A percentile compares a stretch with the other conserved stretches of the same genome.
Evolutionary conservation across 1,284 basidiomycete species (phyloP).

Genomic region (Entoloma clypeatum): DNA sequence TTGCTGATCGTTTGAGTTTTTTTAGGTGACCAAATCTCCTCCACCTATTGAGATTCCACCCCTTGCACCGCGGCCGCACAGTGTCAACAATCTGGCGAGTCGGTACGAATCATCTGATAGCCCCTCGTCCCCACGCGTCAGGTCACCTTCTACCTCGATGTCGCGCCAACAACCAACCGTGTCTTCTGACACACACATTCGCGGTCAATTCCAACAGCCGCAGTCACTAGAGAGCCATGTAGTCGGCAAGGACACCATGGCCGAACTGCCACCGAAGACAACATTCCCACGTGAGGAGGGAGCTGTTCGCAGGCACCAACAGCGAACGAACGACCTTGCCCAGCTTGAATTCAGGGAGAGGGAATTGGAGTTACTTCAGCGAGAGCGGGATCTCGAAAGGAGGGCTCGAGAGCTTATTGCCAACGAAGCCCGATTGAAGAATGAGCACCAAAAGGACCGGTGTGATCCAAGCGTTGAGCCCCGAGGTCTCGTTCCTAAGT

Average conservation of each 20-base stretch:
- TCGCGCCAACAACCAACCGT: conserved; percentile 15
- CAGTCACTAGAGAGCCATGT: conserved; percentile 7
- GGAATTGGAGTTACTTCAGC: conserved; percentile 47
- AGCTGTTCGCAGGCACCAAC: conserved; percentile 37
- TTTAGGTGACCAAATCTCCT: conserved; percentile 49
- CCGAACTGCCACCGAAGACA: neutral
- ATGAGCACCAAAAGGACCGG: conserved; percentile 25
- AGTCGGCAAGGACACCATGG: neutral
- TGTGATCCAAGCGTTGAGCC: conserved; percentile 17
- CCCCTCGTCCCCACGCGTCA: conserved; percentile 31
- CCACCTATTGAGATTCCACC: conserved; percentile 58
- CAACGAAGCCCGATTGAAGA: conserved; percentile 41
- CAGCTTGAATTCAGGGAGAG: conserved; percentile 53
- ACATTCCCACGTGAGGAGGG: conserved; percentile 26
- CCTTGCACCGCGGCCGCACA: conserved; percentile 55
- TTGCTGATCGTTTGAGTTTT: conserved; percentile 2
- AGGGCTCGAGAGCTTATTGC: conserved; percentile 51
- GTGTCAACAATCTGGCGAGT: conserved; percentile 62
- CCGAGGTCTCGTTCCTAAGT: conserved; percentile 4
- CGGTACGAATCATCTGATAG: conserved; percentile 50
- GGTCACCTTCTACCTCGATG: conserved; percentile 18
- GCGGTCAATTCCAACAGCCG: conserved; percentile 15
- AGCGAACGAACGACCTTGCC: conserved; percentile 47
- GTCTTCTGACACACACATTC: conserved; percentile 21
- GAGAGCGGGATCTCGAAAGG: conserved; percentile 57